A percentile compares a stretch with the other conserved stretches of the same genome.
phyloP scores from a whole-genome alignment of 768 basidiomycete genomes.

The Mrakia blollopis region DNA sequence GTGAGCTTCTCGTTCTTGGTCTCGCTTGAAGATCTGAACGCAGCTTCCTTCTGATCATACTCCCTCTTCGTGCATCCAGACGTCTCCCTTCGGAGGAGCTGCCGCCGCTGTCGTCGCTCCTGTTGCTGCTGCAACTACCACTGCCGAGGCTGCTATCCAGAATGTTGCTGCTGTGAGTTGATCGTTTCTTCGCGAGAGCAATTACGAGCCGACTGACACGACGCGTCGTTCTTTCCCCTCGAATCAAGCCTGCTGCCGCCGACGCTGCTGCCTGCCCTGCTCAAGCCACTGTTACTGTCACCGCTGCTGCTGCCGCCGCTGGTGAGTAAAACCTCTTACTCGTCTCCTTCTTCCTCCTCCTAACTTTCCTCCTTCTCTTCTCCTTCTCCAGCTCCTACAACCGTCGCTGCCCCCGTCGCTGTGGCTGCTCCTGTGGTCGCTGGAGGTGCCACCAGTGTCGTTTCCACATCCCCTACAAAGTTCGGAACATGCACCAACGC shows the following conservation, averaged over 20 bases:
- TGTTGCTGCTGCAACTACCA: background rate
- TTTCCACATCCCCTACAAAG: background rate
- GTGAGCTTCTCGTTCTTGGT: background rate
- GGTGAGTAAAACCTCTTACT: background rate
- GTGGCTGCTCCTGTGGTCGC: background rate
- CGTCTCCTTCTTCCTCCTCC: no score
- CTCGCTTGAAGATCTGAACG: background rate
- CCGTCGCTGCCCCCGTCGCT: background rate
- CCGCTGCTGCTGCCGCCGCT: background rate
- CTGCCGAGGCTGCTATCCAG: background rate
- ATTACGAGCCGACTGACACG: no score
- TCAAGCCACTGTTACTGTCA: background rate
- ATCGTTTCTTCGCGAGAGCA: no score
- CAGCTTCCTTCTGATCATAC: background rate
- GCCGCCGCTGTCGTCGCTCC: background rate
- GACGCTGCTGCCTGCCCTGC: background rate
- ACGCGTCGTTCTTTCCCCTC: background rate
- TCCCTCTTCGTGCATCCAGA: background rate
- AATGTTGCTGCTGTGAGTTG: background rate
- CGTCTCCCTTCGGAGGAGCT: conserved; percentile 6
- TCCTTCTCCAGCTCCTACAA: background rate
- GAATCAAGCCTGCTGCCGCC: background rate
- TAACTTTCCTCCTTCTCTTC: background rate
- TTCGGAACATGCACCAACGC: background rate
- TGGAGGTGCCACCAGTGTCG: background rate